Evolutionary conservation across 169 alveolate genomes (phyloP), one percentile per base, ranked within the genome.

Genomic region (Miamiensis avidus): DNA sequence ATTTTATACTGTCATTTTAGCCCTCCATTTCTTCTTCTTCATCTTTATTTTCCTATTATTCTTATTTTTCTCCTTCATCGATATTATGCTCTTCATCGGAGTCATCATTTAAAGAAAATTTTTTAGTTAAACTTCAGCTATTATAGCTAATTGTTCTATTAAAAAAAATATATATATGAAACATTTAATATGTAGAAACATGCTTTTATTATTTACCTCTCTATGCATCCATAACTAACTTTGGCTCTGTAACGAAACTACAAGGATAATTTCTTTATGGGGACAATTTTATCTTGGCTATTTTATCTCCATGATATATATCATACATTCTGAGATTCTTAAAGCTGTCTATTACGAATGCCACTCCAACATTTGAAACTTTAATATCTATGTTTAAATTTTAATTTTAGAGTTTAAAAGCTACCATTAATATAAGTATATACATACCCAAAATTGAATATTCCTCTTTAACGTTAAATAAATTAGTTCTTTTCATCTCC

Each of bases 291-390:
- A 86, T 69, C 31, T 81, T 86, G 0, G 78, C 90, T 27, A 86
- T 86, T 72, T 86, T 86, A 31, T 86, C 79, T 31, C 87, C 83
- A 86, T 81, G 90, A 86, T 83, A 86, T 30, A 86, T 74, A 32
- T 86, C 87, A 81, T 86, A 86, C 27, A 86, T 28, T 31, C 90
- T 73, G 0, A 75, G 74, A 74, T 86, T 84, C 65, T 75, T 34
- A 31, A 81, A 75, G 0, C 83, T 73, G 75, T 86, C 90, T 28
- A 86, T 33, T 64, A 72, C 90, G 31, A 76, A 83, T n/a, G 87
- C 90, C 4, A 86, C 75, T 64, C 90, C 90, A 49, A 86, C 65
- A 86, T 79, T 78, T 29, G 87, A 81, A 20, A 81, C 84, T 27
- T 74, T 74, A 28, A 86, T 79, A 49, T 49, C 69, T 49, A 49